Evolutionary conservation across 2,329 filamentous ascomycete genomes (phyloP), one percentile per base, ranked within the genome.

Genomic region (Didymella pomorum): DNA sequence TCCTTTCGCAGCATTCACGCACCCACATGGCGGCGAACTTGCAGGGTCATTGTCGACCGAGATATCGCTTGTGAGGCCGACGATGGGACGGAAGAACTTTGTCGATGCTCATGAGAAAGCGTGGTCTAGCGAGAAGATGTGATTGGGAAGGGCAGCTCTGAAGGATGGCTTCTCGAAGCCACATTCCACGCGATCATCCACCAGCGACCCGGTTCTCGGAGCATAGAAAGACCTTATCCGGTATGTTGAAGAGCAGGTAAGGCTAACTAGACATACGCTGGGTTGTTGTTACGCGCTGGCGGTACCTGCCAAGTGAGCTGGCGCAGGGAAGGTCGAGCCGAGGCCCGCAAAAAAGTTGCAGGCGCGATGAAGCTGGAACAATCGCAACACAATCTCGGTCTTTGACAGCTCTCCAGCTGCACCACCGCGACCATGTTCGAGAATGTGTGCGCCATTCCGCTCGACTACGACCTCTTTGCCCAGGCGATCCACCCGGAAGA

Each of bases 371-470:
- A 5, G 42, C 18, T 21, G 39, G 1, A 21, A 35, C 47, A 8
- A 3, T 29, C 23, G 16, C 41, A 26, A 16, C 31, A n/a, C 14
- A 1, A 11, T 33, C 31, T 35, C 31, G 14, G 2, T 7, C 31
- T 35, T 16, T 35, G 31, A 42, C 20, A 25, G 20, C n/a, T 21
- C 33, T 29, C 21, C 25, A n/a, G n/a, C 53, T 55, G 16, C 54
- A 52, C 47, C 49, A 47, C 41, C 37, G 33, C 51, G 20, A 51
- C 63, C 71, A 96, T 96, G 92, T 92, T 96, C 73, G 93, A 97
- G 78, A 96, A 92, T 65, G 85, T 96, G 65, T 97, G 94, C 83
- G 92, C 91, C 25, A 86, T 98, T 44, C 93, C 93, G 63, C 87
- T 98, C 45, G 86, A 86, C 57, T 86, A 91, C 56, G 95, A 98